Base-by-base conservation (phyloP, 371 early-diverging fungal genomes). In the Haplosporangium sp. region DNA sequence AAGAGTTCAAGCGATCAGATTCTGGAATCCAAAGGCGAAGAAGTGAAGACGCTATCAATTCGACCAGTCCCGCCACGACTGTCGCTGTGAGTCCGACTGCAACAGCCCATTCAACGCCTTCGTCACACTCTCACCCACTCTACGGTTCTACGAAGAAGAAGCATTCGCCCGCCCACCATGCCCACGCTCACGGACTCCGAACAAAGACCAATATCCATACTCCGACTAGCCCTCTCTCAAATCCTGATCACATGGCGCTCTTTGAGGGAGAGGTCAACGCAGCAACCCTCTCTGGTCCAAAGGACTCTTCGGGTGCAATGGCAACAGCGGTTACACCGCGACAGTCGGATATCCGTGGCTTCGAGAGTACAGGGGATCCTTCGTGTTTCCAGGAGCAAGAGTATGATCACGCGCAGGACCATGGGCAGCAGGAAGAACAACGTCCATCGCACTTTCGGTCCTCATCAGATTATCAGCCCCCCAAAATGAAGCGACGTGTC, bases 401-500 rank as follows among this genome's bases (percentile, higher is more conserved):
- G 0, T 51, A 18, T 43, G 47, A 67, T 68, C 59, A 48, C 7
- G 5, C 56, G 52, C 16, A 38, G n/a, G 52, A 42, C 20, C 42
- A 20, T 37, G 46, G 65, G 43, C 57, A 60, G 16, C 46, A 14
- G 12, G 46, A 46, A 10, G 46, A 46, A 5, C 46, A 46, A 1
- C 57, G 23, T 23, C 48, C 41, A 29, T 41, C 63, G 23, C 56
- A 16, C 40, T 23, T 18, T 21, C 18, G 42, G 48, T 40, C 77
- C 40, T 50, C 71, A 13, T 84, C 72, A 21, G 37, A n/a, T n/a
- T 59, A 57, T 52, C 54, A 64, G 56, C 42, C 86, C 29, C 59
- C 67, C 42, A 70, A 63, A 29, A 61, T 62, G 52, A 86, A 87
- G 41, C 89, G 89, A 67, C 92, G 93, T 18, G 89, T 92, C 50